Evolutionary conservation across 805 yeast species (phyloP), one percentile per base, ranked within the genome.

Genomic region (Komagataella kurtzmanii): DNA sequence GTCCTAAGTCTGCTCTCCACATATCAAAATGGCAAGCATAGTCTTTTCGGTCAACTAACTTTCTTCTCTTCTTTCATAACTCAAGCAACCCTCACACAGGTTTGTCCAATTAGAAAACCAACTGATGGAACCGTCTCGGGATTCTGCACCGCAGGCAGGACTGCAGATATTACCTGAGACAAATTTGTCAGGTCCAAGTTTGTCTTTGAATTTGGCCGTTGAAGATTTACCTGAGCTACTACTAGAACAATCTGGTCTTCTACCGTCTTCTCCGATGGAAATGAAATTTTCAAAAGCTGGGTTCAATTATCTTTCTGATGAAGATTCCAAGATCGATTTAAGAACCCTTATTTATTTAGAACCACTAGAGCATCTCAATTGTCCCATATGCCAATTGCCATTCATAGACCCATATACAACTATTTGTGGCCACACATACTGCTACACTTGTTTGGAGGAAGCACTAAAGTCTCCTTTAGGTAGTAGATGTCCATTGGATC

Each of bases 311-410:
- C 17, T 46, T 7, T 12, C 17, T 7, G 52, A 50, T n/a, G 18
- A 44, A 19, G 40, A 19, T 7, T 36, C 46, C 21, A 24, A 14
- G 14, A 18, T 67, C 7, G 70, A 66, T 51, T 21, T 62, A 44
- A 50, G 64, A 19, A 23, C 60, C 2, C 46, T 66, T 14, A 51
- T 50, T 2, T 67, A 66, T 50, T 49, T 59, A 4, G 49, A 59
- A 2, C 52, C 59, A 3, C 55, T 62, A 2, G 69, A 66, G 19
- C 70, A 68, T 53, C 54, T 68, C 43, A 58, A 58, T 44, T 76
- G 89, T 56, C 87, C 88, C 3, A 77, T 83, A n/a, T 83, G 89
- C 62, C 81, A 78, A 54, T 74, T 75, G 45, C 85, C 85, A 4
- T 76, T 83, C 55, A 70, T 79, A 6, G 70, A 71, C 43, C 88